Evolutionary conservation across 306 rosid genomes (phyloP).

Genomic region (Cicer judaicum): DNA sequence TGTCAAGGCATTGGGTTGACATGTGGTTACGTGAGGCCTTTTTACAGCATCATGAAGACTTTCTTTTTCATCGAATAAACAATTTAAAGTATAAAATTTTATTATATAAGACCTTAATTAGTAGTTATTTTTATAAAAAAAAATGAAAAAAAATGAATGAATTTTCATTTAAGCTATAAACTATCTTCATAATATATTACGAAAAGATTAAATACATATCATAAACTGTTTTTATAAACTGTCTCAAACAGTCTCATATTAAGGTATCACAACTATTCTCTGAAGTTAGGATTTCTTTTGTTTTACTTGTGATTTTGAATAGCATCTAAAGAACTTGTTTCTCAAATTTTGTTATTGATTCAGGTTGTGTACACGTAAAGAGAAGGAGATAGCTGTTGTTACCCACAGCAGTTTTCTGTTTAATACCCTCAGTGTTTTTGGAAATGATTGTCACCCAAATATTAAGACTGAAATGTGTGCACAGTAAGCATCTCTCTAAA

Average conservation of each 20-base stretch:
- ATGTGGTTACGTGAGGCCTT: too few species aligned
- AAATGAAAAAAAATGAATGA: too few species aligned
- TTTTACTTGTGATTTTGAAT: not conserved
- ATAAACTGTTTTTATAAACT: too few species aligned
- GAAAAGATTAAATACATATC: too few species aligned
- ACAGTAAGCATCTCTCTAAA: constrained; percentile 54
- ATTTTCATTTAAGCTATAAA: too few species aligned
- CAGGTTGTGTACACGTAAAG: constrained; percentile 90
- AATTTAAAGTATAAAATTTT: too few species aligned
- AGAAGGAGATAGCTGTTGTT: constrained; percentile 82
- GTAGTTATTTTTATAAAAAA: too few species aligned
- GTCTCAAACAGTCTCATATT: not conserved
- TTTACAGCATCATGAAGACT: too few species aligned
- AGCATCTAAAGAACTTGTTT: constrained; percentile 21
- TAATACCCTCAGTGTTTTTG: constrained; percentile 67
- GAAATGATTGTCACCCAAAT: constrained; percentile 74
- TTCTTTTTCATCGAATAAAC: too few species aligned
- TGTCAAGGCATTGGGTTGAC: too few species aligned
- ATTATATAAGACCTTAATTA: too few species aligned
- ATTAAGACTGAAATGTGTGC: constrained; percentile 67
- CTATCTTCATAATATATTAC: too few species aligned
- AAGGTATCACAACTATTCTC: not conserved
- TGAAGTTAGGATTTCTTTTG: constrained; percentile 1
- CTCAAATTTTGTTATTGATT: constrained; percentile 11
- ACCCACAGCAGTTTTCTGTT: constrained; percentile 75